Evolutionary conservation across 1,284 basidiomycete genomes (phyloP), one percentile per base, ranked within the genome.

Genomic region (Leccinum fallax): DNA sequence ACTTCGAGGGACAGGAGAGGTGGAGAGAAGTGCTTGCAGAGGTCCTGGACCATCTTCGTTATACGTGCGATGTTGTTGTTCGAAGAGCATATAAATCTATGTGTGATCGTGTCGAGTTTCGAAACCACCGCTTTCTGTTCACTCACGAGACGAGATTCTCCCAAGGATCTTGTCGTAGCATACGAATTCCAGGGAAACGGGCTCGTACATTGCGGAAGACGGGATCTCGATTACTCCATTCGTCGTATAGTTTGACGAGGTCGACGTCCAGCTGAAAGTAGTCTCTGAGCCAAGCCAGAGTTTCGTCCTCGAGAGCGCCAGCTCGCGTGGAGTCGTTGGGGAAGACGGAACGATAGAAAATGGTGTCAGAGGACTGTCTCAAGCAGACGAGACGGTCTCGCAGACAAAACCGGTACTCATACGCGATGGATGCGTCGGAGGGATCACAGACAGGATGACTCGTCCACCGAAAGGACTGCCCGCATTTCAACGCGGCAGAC

Each of bases 31-130:
- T 89, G 81, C 48, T 77, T 82, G 72, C 87, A 93, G 58, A 90
- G 82, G 64, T 83, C 78, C 67, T 90, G 89, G 40, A 97, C 87
- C 88, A 98, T 95, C 62, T 90, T 91, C 5, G 93, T 92, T 71
- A 97, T 98, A 1, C 95, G 89, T 2, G 86, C 78, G 57, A 98
- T 99, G 70, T 99, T 97, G 75, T 99, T 99, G 72, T 98, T 99
- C 1, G 95, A 94, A 16, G 95, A 98, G 71, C 97, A 99, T 66
- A 99, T 98, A 78, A 99, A 99, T 9, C 95, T 97, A 65, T 55
- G 52, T 43, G 61, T 32, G 38, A 49, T 61, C 58, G 57, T 61
- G 61, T 63, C 53, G 57, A 66, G 48, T 21, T 40, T 46, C 38
- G 21, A 56, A 57, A 60, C 34, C n/a, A 59, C 32, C 56, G 21